Evolutionary conservation across 2,329 filamentous ascomycete species (phyloP), one percentile per base, ranked within the genome.

Genomic region (Macrophomina pseudophaseolina): DNA sequence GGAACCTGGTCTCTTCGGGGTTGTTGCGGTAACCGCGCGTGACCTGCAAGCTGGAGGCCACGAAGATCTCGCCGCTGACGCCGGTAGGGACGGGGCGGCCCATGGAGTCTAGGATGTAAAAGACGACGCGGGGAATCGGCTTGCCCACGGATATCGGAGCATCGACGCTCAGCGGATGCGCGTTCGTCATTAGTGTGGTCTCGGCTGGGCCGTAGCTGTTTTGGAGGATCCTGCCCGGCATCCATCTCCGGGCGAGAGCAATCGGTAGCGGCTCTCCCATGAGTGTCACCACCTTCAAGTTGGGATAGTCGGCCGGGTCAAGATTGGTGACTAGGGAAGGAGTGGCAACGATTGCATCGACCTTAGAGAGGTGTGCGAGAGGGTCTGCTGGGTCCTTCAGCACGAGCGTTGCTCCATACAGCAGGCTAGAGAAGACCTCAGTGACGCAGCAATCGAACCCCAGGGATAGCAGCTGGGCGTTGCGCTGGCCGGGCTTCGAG

Each of bases 371-470:
- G 44, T 68, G 66, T 4, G 53, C 54, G 12, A 66, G 64, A 1
- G 66, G 66, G 44, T 69, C 66, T 1, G 33, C 42, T 1, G 56
- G 18, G 49, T 67, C 66, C 38, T 66, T 67, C 6, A 69, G 68
- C 6, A 69, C 62, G 2, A 69, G 46, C 5, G 66, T 65, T 0
- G 59, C 66, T 12, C 68, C 68, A 42, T 68, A 69, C n/a, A 66
- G 60, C 2, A 69, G 49, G 23, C 62, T 66, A 1, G 54, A 58
- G 12, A 66, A 69, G 7, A 69, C 62, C 32, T 69, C 68, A 7
- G 49, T 64, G n/a, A 68, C 64, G 40, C 59, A 66, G 32, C 53
- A 60, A 60, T 69, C 68, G 33, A 69, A 69, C 1, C 66, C 68
- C 8, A 54, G 49, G 2, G 68, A 66, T 5, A 69, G 54, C n/a